Evolutionary conservation across 2,329 filamentous ascomycete species (phyloP), one percentile per base, ranked within the genome.

Genomic region (Cercospora sp.): DNA sequence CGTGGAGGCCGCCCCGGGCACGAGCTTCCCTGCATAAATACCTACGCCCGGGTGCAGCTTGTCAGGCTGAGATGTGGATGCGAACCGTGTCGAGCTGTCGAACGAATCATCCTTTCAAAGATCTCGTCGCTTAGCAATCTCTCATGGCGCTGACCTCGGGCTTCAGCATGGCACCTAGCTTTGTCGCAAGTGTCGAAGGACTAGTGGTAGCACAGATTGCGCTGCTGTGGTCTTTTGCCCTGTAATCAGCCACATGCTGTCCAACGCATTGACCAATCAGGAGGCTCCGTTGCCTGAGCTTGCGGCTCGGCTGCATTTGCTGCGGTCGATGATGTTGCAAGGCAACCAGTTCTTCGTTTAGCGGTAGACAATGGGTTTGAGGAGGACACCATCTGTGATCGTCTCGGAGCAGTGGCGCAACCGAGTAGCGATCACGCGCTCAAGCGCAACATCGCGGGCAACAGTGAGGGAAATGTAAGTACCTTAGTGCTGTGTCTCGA

Each of bases 41-140:
- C 55, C 55, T 59, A 59, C 55, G 55, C 55, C 55, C 55, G 28
- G 55, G n/a, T 59, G 55, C 55, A 59, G 55, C 55, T 59, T 24
- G 55, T 37, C 55, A 59, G 55, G 16, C 55, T 59, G 53, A 59
- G 55, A 5, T 21, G 13, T 37, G 32, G 28, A 59, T 37, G 32
- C 55, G 30, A 37, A 32, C 32, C 3, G 49, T 26, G 49, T 26
- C 49, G 24, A 55, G 49, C 49, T 26, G 16, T 13, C 9, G 24
- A 55, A 55, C 49, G 49, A 13, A 28, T 55, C 49, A 24, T 24
- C 49, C 7, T 8, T 30, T 16, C 13, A n/a, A 55, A 26, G 49
- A n/a, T n/a, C 49, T 55, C 24, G 26, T 55, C 49, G 49, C 49
- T 59, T 59, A 59, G 18, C 32, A 59, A 37, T 37, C 24, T 28